Conservation (phyloP, 2,329 filamentous ascomycete genomes). For the Nigrograna mackinnonii region DNA sequence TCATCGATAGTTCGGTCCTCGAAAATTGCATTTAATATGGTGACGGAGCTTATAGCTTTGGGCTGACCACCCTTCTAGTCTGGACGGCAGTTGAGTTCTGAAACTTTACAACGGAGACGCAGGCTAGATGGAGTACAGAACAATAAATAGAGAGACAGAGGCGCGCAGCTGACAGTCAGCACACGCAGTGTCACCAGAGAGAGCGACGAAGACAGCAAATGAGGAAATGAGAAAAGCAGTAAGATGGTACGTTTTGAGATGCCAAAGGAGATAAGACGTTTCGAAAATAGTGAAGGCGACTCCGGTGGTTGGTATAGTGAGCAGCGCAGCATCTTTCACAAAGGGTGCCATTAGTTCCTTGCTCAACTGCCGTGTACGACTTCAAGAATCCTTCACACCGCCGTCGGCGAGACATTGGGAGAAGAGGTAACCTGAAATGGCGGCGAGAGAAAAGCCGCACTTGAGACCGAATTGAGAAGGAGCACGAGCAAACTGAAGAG, state of each 20-base stretch:
- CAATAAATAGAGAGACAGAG: slow-evolving; percentile 13
- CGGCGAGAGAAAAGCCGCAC: no score
- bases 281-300: slow-evolving; percentile 1
- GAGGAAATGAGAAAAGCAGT: background rate
- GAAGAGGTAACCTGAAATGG: no score
- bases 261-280: background rate
- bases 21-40: slow-evolving; percentile 15
- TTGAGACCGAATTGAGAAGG: no score
- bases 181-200: slow-evolving; percentile 27
- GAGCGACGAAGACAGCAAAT: slow-evolving; percentile 14
- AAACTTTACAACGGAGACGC: slow-evolving; percentile 15
- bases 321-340: background rate
- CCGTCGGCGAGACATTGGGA: no score
- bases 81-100: slow-evolving; percentile 10
- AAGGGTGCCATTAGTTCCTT: no score
- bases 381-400: no score
- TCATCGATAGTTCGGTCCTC: slow-evolving; percentile 1
- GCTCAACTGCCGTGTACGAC: no score
- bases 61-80: slow-evolving; percentile 26
- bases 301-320: slow-evolving; percentile 3
- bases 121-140: slow-evolving; percentile 14
- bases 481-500: no score
- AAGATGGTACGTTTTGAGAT: background rate
- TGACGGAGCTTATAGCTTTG: slow-evolving; percentile 14
- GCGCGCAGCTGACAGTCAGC: slow-evolving; percentile 33